Conservation (phyloP, 176 grass and related monocot genomes). For the Musa acuminata region DNA sequence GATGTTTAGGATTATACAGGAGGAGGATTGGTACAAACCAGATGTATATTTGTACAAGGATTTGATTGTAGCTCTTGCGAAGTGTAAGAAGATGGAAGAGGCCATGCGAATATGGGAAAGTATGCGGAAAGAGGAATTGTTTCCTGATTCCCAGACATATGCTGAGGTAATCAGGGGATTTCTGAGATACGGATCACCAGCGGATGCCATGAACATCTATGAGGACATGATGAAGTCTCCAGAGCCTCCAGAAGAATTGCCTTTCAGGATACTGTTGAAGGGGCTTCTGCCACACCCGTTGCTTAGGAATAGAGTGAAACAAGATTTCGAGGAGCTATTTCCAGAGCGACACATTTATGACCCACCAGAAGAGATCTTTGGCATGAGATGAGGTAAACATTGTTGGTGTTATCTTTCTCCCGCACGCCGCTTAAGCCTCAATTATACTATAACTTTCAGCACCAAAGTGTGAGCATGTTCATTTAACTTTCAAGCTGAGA, state of each 20-base stretch:
- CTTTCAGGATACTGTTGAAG: conserved; percentile 83
- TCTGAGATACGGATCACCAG: conserved; percentile 78
- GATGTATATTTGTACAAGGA: conserved; percentile 94
- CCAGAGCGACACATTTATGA: conserved; percentile 90
- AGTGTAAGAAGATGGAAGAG: conserved; percentile 82
- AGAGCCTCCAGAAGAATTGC: conserved; percentile 69
- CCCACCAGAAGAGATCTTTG: conserved; percentile 90
- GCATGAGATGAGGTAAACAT: conserved; percentile 45
- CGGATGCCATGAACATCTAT: conserved; percentile 94
- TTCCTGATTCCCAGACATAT: conserved; percentile 84
- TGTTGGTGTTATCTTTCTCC: background rate
- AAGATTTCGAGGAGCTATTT: conserved; percentile 96
- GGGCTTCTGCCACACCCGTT: conserved; percentile 80
- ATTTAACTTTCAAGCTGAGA: too few relatives aligned
- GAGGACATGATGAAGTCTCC: conserved; percentile 89
- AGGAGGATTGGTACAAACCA: conserved; percentile 94
- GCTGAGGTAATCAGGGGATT: conserved; percentile 92
- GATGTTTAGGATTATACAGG: conserved; percentile 86
- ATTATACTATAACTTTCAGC: too few relatives aligned
- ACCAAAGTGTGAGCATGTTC: too few relatives aligned
- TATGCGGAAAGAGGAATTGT: conserved; percentile 71
- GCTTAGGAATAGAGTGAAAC: conserved; percentile 82
- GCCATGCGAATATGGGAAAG: conserved; percentile 70
- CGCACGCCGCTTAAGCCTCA: too few relatives aligned
- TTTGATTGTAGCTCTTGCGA: conserved; percentile 77